phyloP scores from a whole-genome alignment of 2,329 filamentous ascomycete genomes.

The Pseudogymnoascus sp. region DNA sequence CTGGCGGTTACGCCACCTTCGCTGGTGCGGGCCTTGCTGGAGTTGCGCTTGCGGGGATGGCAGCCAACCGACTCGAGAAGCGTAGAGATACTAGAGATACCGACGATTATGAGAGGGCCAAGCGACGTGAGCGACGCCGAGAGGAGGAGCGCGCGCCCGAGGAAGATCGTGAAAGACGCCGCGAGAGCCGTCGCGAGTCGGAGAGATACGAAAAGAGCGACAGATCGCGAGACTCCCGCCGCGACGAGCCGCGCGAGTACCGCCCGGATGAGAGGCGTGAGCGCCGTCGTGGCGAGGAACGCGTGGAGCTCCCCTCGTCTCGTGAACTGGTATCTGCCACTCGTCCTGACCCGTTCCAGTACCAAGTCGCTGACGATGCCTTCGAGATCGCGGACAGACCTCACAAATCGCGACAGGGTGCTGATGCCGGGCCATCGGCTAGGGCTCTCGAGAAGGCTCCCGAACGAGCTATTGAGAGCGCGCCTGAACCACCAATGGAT shows the following conservation, averaged over 20 bases:
- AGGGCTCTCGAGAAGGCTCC: constrained; percentile 17
- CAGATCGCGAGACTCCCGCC: constrained; percentile 11
- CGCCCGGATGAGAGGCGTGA: constrained; percentile 13
- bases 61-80: constrained; percentile 29
- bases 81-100: constrained; percentile 20
- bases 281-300: constrained; percentile 19
- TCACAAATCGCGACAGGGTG: background rate
- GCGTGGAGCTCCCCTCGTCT: constrained; percentile 15
- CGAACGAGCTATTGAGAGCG: constrained; percentile 13
- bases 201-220: constrained; percentile 7
- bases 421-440: constrained; percentile 14
- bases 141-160: constrained; percentile 11
- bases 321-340: background rate
- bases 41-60: constrained; percentile 41
- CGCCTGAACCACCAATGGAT: background rate
- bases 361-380: background rate
- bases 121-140: constrained; percentile 27
- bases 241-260: constrained; percentile 15
- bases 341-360: background rate
- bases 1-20: constrained; percentile 24
- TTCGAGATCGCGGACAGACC: constrained; percentile 2
- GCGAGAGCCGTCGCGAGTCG: background rate
- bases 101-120: constrained; percentile 25
- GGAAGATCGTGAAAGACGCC: background rate
- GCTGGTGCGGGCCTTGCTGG: constrained; percentile 31